Evolutionary conservation across 176 grass and related monocot species (phyloP), one percentile per base, ranked within the genome.

Genomic region (Lolium rigidum): DNA sequence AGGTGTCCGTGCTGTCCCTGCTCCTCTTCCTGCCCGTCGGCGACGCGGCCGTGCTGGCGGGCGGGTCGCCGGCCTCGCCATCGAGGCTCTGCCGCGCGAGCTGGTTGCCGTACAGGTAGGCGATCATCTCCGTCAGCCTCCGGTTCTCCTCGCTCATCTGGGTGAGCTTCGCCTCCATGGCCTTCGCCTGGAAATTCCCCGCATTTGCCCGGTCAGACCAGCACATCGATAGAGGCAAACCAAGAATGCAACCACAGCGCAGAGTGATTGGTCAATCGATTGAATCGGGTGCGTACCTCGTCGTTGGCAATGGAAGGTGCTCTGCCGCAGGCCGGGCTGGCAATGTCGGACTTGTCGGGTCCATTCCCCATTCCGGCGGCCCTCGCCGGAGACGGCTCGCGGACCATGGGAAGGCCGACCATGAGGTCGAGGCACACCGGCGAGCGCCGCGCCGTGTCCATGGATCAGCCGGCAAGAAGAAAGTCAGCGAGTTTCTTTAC

Each of bases 121-220:
- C 58, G 77, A 98, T 89, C 88, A 56, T 82, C 81, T 98, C 86
- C 0, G 17, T 80, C 0, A 98, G 81, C 74, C 83, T 82, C 74
- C 93, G 87, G 84, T 94, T 98, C 86, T 94, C 93, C 90, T 92
- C 86, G 62, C 48, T 95, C 20, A 95, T 47, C 77, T 92, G 81
- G 8, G 82, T 88, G 62, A 98, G 4, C 65, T 76, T 89, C 3
- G 77, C 91, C 89, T 98, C 91, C 0, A 95, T 15, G 0, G 25
- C 46, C 63, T 63, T 91, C 0, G 54, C 55, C 89, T 76, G 73
- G 83, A 35, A 63, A 76, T 47, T 47, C 7, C 9, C 62, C 61
- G 38, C 67, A 51, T 81, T 72, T 16, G 14, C 13, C n/a, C 2
- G 21, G 14, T 48, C 44, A 74, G 20, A 37, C 47, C 63, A 60